Base-by-base conservation (phyloP, 169 alveolate species). In the Cryptosporidium sp. region DNA sequence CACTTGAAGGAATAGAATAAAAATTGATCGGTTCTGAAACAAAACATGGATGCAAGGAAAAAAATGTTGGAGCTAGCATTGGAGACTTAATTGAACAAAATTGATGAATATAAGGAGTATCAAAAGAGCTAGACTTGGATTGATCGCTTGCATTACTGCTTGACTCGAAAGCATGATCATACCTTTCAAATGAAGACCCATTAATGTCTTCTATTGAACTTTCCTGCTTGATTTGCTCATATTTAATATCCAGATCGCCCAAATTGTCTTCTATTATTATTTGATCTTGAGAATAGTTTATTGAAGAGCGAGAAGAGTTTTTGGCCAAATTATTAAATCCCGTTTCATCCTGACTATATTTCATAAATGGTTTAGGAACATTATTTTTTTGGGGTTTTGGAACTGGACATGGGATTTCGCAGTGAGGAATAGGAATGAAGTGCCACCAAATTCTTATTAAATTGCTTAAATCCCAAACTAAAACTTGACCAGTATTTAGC, bases 361-460 rank as follows among this genome's bases (percentile, higher is more conserved):
- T 80, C 73, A 65, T 65, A 31, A 80, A 80, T 61, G 89, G 89
- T 26, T 80, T 65, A 3, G 89, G 89, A 42, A 80, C 89, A 62
- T 51, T 65, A 62, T 44, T 65, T 80, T 42, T 37, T 62, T 80
- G 72, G 12, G 89, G 89, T 65, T 80, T 80, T 12, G 89, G 89
- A 65, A 80, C 89, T 39, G 89, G 89, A 44, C 89, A 80, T 10
- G 89, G 89, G 26, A 80, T 62, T 42, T 80, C 89, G 65, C 89
- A 80, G 68, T 80, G 89, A 29, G 89, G 89, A 48, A 80, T 80
- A 2, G 89, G 89, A 26, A 80, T 80, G 44, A 80, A 80, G 51
- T 80, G 75, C 89, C 89, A 80, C 89, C 89, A 80, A 39, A 80
- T 65, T 65, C 89, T 61, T 18, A 80, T 80, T 18, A 80, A 42